phyloP scores from a whole-genome alignment of 106 monocot genomes.

The Vanilla planifolia region DNA sequence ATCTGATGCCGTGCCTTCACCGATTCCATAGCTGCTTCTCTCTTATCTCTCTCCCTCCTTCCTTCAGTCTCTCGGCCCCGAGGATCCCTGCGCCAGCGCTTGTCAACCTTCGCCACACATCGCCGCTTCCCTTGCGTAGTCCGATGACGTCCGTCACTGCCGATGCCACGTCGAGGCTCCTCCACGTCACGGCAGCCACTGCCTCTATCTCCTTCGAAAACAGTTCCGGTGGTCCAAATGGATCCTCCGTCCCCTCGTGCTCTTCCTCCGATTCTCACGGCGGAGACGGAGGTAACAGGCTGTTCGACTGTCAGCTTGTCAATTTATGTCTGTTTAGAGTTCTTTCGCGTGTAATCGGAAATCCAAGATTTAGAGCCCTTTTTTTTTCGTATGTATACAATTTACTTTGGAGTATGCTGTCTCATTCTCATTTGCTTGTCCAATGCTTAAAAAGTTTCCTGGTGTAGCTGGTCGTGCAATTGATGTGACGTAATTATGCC shows the following conservation, averaged over 20 bases:
- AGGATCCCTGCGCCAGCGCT: conserved; percentile 1
- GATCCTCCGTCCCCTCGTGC: conserved; percentile 4
- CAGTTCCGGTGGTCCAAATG: conserved; percentile 19
- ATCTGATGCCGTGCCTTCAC: conserved; percentile 24
- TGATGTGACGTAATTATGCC: too few species aligned
- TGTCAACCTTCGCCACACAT: conserved; percentile 17
- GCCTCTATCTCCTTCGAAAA: conserved; percentile 17
- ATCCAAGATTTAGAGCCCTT: too few species aligned
- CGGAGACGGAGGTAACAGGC: conserved; percentile 3
- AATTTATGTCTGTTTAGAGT: not conserved
- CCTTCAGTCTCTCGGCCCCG: conserved; percentile 3
- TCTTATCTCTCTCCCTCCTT: conserved; percentile 5
- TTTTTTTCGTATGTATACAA: too few species aligned
- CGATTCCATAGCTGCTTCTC: conserved; percentile 32
- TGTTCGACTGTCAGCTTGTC: not conserved
- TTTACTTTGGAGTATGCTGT: too few species aligned
- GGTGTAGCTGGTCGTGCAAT: too few species aligned
- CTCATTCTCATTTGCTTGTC: too few species aligned
- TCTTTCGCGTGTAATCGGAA: not conserved
- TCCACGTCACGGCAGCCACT: conserved; percentile 23
- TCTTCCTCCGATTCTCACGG: not conserved
- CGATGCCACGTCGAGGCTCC: conserved; percentile 12
- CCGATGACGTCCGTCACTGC: not conserved
- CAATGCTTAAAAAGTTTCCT: too few species aligned
- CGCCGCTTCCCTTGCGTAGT: not conserved